Conservation (phyloP, 2,329 filamentous ascomycete genomes). For the Talaromyces islandicus region DNA sequence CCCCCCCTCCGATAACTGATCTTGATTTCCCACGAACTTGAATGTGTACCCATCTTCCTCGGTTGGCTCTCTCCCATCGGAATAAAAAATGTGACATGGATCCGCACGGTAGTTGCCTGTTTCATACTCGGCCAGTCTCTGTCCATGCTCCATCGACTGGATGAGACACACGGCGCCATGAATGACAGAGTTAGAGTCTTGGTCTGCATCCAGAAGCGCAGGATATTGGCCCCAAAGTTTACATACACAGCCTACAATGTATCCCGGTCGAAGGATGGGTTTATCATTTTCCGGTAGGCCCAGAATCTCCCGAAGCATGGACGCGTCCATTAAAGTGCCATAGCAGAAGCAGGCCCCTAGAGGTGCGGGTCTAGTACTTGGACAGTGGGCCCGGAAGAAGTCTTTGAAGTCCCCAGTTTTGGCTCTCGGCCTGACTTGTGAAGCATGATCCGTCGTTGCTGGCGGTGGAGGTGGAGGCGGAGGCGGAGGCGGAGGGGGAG, state of each 20-base stretch:
- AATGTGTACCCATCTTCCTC: neutral
- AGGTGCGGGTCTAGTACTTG: neutral
- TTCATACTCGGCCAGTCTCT: neutral
- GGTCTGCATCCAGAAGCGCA: neutral
- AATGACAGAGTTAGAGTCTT: neutral
- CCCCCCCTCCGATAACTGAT: neutral
- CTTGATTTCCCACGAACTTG: neutral
- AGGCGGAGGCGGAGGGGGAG: neutral
- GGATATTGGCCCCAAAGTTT: conserved; percentile 8
- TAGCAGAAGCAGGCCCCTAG: conserved; percentile 15
- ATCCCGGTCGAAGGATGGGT: neutral
- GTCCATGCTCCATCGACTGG: neutral
- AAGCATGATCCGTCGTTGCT: neutral
- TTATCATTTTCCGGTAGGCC: neutral
- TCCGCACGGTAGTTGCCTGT: neutral
- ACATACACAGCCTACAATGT: conserved; percentile 9
- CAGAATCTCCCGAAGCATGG: conserved; percentile 8
- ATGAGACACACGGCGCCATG: neutral
- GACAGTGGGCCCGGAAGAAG: neutral
- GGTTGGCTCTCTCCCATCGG: neutral
- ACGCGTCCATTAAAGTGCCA: conserved; percentile 8
- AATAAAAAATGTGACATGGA: neutral
- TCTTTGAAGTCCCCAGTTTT: neutral
- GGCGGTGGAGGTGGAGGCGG: neutral
- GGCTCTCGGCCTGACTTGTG: neutral